Evolutionary conservation across 2,329 filamentous ascomycete genomes (phyloP), one percentile per base, ranked within the genome.

Genomic region (Penicillium paneum): DNA sequence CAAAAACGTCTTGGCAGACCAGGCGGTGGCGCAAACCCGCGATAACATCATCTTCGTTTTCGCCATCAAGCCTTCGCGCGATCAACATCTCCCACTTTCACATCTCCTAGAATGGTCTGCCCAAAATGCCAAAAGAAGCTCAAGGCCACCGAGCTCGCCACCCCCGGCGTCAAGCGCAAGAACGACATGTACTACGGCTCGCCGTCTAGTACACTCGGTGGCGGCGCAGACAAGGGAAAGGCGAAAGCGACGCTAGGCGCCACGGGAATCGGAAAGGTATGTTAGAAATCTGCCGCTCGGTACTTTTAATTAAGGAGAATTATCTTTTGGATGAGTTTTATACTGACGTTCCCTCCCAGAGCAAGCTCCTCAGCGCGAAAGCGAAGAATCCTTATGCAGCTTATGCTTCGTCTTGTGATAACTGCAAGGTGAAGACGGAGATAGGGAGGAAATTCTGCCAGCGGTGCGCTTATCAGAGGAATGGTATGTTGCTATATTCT

Each of bases 301-400:
- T 15, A 3, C 3, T 15, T 21, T 10, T 8, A 3, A 13, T n/a
- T 13, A 15, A 15, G 38, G 5, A 1, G 6, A 12, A 15, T 15
- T 26, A 8, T 3, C 21, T 15, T 36, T n/a, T 40, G 2, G 7
- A 17, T 21, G n/a, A 26, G 28, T 21, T 35, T 53, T 19, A 21
- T 29, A 38, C 31, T 48, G 48, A 44, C 26, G 1, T 34, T 15
- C 10, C 8, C 11, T n/a, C 49, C 8, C 52, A 85, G 83, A 86
- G 81, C 71, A 87, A 88, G 69, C 76, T 87, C 5, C 73, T 86
- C 31, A 86, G 83, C 54, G 82, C 85, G 61, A 78, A 80, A 43
- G 85, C 85, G 31, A 84, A 86, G 71, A 87, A 87, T 59, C 84
- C 84, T 0, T 87, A 85, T 61, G 83, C 83, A 2, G 79, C 83